Base-by-base conservation (phyloP, 306 rosid genomes). In the Hippophae tibetana region DNA sequence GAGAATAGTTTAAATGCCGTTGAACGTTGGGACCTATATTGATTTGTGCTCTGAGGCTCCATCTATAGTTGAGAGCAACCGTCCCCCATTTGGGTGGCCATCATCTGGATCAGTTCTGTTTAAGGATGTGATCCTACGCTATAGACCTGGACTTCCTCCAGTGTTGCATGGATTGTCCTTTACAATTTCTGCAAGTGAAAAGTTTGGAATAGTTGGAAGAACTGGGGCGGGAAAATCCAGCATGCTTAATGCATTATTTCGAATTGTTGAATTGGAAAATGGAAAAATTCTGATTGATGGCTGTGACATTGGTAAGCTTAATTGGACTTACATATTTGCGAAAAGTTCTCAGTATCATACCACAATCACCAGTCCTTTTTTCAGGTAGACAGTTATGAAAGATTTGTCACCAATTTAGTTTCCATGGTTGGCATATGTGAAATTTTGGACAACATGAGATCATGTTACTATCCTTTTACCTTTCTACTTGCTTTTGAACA, bases 181-280 rank as follows among this genome's bases (percentile, higher is more conserved):
- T 47, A 54, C 52, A 8, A 77, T 87, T 51, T 74, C 77, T 44
- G 75, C 94, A 57, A 82, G 76, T n/a, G 95, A 90, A 70, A 90
- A 90, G 77, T 54, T 90, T 13, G 97, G 94, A 31, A 78, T 90
- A 41, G 95, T 90, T 57, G 95, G 97, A 76, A 83, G 97, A 77
- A 90, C 95, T 48, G 95, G 97, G 55, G 97, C 97, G 41, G 95
- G 97, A 52, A 90, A 90, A 64, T 90, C 97, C 51, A 87, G 97
- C 67, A 77, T 87, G 97, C 76, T 90, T n/a, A 90, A 84, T 69
- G 90, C 95, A 43, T 71, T 87, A 63, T 90, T 90, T 64, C 75
- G 97, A 43, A 84, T 90, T 9, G 90, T 90, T 27, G 97, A 90
- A 66, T 70, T 77, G 23, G 90, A 81, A 40, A 84, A 63, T 46